Evolutionary conservation across 768 basidiomycete genomes (phyloP).

Genomic region (Cystofilobasidium macerans): DNA sequence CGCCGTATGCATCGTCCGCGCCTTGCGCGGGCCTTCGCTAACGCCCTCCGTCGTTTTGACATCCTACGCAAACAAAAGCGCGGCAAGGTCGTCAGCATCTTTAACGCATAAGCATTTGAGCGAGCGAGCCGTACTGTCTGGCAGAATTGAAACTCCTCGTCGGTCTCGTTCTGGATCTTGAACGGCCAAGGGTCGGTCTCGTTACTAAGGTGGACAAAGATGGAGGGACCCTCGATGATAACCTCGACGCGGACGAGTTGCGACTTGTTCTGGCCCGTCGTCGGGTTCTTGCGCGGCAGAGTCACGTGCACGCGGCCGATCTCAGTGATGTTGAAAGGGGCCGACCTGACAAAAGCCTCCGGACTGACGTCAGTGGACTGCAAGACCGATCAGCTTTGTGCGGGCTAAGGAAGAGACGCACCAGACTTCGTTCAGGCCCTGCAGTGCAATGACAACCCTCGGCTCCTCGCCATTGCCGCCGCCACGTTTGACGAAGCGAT

Average conservation of each 20-base stretch:
- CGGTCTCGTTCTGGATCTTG: conserved; percentile 76
- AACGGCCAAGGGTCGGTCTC: conserved; percentile 78
- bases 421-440: conserved; percentile 78
- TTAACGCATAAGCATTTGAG: not conserved
- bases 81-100: too few species aligned
- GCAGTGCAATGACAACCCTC: conserved; percentile 69
- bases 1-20: conserved; percentile 38
- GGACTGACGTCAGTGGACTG: conserved; percentile 5
- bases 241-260: conserved; percentile 65
- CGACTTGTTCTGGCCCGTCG: not conserved
- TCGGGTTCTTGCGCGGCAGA: conserved; percentile 42
- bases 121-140: conserved; percentile 52
- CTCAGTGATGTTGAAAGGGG: conserved; percentile 82
- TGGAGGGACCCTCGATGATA: conserved; percentile 70
- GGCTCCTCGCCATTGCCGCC: conserved; percentile 43
- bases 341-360: conserved; percentile 55
- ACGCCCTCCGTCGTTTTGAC: conserved; percentile 4
- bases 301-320: conserved; percentile 75
- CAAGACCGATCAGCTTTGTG: too few species aligned
- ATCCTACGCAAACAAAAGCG: conserved; percentile 7
- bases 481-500: conserved; percentile 48
- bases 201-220: conserved; percentile 65
- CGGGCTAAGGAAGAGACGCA: too few species aligned
- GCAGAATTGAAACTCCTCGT: conserved; percentile 53
- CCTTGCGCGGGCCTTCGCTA: conserved; percentile 10